Evolutionary conservation across 371 early-diverging fungal genomes (phyloP).

Genomic region (Mortierella sp.): DNA sequence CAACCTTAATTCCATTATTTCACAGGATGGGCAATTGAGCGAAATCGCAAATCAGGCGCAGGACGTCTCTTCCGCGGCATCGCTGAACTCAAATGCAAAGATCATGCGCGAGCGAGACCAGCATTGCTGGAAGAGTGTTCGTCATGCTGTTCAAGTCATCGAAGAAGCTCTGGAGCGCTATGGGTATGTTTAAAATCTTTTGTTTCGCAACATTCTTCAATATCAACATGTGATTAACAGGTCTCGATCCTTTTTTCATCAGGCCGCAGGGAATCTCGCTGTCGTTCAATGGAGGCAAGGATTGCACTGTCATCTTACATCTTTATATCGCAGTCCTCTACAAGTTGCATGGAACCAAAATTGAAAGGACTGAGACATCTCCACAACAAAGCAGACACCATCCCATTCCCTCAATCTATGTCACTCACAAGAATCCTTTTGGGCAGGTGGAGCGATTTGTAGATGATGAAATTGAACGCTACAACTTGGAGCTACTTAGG

Average conservation of each 20-base stretch:
- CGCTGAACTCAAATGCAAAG: constrained; percentile 10
- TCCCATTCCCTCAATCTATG: constrained; percentile 73
- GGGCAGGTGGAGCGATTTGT: constrained; percentile 93
- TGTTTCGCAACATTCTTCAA: too few relatives aligned
- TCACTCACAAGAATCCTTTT: constrained; percentile 84
- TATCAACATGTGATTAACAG: neutral
- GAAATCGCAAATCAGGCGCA: constrained; percentile 2
- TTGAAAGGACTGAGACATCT: neutral
- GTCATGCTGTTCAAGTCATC: constrained; percentile 70
- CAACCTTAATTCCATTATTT: neutral
- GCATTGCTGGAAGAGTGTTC: constrained; percentile 53
- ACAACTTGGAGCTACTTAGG: constrained; percentile 74
- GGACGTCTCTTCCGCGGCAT: neutral
- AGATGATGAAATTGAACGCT: constrained; percentile 69
- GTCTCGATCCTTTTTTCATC: neutral
- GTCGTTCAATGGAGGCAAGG: constrained; percentile 98
- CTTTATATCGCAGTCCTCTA: constrained; percentile 77
- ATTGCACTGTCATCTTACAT: constrained; percentile 94
- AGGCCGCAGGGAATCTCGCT: constrained; percentile 74
- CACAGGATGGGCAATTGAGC: constrained; percentile 20
- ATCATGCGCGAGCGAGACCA: constrained; percentile 31
- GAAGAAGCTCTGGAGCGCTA: constrained; percentile 74
- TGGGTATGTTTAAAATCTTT: constrained; percentile 62
- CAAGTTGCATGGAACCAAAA: constrained; percentile 44
- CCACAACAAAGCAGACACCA: constrained; percentile 3